phyloP scores from a whole-genome alignment of 768 basidiomycete genomes.

The Auricularia sp. region DNA sequence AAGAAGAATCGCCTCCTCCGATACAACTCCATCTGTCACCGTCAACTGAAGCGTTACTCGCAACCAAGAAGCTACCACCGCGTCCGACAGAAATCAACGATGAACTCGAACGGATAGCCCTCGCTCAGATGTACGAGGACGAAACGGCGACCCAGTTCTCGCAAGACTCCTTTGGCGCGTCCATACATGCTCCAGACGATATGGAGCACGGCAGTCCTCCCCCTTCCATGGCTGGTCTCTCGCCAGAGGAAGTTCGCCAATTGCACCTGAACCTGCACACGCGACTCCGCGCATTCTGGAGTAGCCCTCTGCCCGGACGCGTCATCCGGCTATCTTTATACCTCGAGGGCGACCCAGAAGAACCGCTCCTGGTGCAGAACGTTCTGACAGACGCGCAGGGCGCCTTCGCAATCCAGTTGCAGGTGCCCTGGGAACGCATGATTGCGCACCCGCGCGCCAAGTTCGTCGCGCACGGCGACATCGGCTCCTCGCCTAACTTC shows the following conservation, averaged over 20 bases:
- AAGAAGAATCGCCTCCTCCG: slow-evolving; percentile 11
- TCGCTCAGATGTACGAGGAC: slow-evolving; percentile 1
- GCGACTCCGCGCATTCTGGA: slow-evolving; percentile 75
- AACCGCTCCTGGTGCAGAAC: slow-evolving; percentile 41
- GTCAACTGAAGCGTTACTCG: slow-evolving; percentile 35
- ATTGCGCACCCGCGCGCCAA: slow-evolving; percentile 48
- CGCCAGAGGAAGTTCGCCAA: slow-evolving; percentile 31
- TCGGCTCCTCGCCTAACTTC: neutral
- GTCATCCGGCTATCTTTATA: slow-evolving; percentile 53
- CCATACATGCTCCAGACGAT: neutral
- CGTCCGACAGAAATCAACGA: slow-evolving; percentile 52
- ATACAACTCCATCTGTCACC: slow-evolving; percentile 18
- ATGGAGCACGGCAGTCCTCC: neutral
- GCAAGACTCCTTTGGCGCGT: neutral
- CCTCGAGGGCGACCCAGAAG: slow-evolving; percentile 15
- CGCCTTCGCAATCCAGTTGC: slow-evolving; percentile 56
- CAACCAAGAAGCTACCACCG: slow-evolving; percentile 41
- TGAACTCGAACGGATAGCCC: slow-evolving; percentile 41
- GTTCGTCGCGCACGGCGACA: slow-evolving; percentile 48
- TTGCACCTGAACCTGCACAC: slow-evolving; percentile 69
- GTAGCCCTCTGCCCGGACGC: slow-evolving; percentile 55
- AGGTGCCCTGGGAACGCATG: slow-evolving; percentile 60
- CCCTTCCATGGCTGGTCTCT: neutral
- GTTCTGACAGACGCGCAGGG: slow-evolving; percentile 61
- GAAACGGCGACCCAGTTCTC: neutral